phyloP scores from a whole-genome alignment of 345 rosid genomes.

The Boechera retrofracta region DNA sequence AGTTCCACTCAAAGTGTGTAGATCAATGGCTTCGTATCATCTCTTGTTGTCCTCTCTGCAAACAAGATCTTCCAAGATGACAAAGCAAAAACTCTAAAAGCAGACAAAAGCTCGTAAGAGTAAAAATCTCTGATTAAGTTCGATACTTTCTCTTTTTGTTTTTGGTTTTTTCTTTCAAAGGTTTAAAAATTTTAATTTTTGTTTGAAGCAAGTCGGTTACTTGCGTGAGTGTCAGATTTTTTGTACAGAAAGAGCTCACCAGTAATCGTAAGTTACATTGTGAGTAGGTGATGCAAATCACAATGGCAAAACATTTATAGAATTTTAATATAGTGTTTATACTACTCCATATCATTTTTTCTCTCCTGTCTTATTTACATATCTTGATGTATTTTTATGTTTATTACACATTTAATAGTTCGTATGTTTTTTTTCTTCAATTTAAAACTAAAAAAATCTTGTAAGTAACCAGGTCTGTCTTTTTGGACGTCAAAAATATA shows the following conservation, averaged over 20 bases:
- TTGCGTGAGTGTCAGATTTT: slow-evolving; percentile 42
- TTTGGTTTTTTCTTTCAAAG: neutral
- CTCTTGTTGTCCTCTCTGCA: slow-evolving; percentile 97
- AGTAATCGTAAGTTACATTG: slow-evolving; percentile 42
- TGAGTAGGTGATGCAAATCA: slow-evolving; percentile 30
- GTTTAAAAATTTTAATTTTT: neutral
- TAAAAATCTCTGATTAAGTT: slow-evolving; percentile 24
- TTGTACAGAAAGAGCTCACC: slow-evolving; percentile 47
- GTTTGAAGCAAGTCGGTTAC: slow-evolving; percentile 42
- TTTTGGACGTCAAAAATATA: neutral
- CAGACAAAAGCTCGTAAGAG: slow-evolving; percentile 30
- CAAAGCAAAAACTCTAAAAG: neutral
- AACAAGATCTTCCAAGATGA: slow-evolving; percentile 79
- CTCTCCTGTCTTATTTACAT: no score
- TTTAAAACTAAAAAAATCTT: neutral
- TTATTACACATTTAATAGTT: neutral
- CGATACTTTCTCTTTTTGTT: neutral
- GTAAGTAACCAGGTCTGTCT: neutral
- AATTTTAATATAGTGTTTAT: slow-evolving; percentile 16
- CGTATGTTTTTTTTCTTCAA: neutral
- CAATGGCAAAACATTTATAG: slow-evolving; percentile 27
- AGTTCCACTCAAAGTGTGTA: slow-evolving; percentile 88
- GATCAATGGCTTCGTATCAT: slow-evolving; percentile 97
- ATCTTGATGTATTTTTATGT: no score
- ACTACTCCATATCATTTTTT: no score